Conservation (phyloP, 352 stramenopile genomes). For the Phytophthora crassamura region DNA sequence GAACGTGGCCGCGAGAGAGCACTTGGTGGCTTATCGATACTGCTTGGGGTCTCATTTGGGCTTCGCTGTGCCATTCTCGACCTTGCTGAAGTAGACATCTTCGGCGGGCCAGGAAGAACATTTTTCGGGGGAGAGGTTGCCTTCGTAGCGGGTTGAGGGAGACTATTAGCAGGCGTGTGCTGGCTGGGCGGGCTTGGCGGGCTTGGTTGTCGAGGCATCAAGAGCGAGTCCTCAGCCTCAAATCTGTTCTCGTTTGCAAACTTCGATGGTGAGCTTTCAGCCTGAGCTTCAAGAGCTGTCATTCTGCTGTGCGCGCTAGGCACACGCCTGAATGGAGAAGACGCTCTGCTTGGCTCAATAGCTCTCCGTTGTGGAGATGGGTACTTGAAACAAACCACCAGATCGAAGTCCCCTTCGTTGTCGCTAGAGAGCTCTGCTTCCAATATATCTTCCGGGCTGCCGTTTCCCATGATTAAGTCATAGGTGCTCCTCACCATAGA, state of each 20-base stretch:
- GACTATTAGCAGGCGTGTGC: constrained; percentile 6
- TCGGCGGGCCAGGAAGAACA: not conserved
- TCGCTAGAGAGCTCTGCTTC: constrained; percentile 33
- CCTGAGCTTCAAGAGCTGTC: not conserved
- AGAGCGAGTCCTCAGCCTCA: not conserved
- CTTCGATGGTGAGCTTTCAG: not conserved
- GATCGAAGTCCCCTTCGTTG: constrained; percentile 39
- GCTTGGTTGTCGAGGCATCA: constrained; percentile 2
- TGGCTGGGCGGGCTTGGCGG: constrained; percentile 5
- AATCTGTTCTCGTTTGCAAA: not conserved
- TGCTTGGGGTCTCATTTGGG: constrained; percentile 1
- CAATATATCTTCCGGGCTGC: constrained; percentile 40
- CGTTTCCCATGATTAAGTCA: constrained; percentile 45
- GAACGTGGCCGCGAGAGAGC: constrained; percentile 24
- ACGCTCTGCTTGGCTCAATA: constrained; percentile 3
- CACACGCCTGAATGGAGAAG: constrained; percentile 7
- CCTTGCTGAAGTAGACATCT: constrained; percentile 8
- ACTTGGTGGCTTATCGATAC: constrained; percentile 17
- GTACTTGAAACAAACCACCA: constrained; percentile 39
- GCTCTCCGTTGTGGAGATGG: constrained; percentile 22
- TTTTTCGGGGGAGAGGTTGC: not conserved
- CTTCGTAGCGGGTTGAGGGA: constrained; percentile 5
- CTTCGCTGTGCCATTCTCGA: constrained; percentile 21
- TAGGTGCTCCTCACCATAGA: constrained; percentile 21
- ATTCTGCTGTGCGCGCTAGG: constrained; percentile 12